Percentiles rank a stretch among this genome's conserved stretches.
These are phyloP conservation scores for Candida smagusa DNA, from an alignment of 1,139 yeast genomes.

Conservation along the genomic window DNA sequence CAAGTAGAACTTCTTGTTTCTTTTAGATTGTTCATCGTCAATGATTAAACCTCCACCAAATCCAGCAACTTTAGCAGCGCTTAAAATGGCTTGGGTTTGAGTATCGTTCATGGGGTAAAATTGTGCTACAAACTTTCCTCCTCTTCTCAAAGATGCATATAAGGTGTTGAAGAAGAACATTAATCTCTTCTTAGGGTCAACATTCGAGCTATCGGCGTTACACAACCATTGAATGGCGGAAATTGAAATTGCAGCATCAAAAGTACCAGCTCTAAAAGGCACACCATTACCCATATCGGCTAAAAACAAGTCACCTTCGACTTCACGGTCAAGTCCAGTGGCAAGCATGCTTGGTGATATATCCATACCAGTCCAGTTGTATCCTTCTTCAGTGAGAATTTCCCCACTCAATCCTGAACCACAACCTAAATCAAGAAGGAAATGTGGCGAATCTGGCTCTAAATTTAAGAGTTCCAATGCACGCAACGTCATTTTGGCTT, in stretches of 20 bases:
- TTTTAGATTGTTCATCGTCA: conserved; percentile 91
- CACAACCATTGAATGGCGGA: conserved; percentile 98
- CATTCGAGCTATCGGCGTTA: conserved; percentile 82
- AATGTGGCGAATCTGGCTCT: conserved; percentile 59
- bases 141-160: conserved; percentile 82
- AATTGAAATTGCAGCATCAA: conserved; percentile 94
- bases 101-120: conserved; percentile 90
- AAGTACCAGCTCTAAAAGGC: conserved; percentile 94
- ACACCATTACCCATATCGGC: conserved; percentile 93
- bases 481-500: conserved; percentile 94
- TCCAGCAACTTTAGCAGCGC: conserved; percentile 91
- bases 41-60: conserved; percentile 94
- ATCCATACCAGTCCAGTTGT: conserved; percentile 95
- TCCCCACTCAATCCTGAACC: conserved; percentile 97
- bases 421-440: conserved; percentile 89
- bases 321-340: conserved; percentile 85
- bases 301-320: conserved; percentile 88
- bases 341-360: conserved; percentile 96
- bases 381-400: conserved; percentile 89
- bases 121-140: conserved; percentile 97
- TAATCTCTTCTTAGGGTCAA: conserved; percentile 84
- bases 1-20: conserved; percentile 84
- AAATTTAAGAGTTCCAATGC: conserved; percentile 84
- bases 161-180: conserved; percentile 82
- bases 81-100: conserved; percentile 73